These are phyloP conservation scores for Daucus carota DNA, from an alignment of 129 eudicot genomes.

Conservation along the genomic window DNA sequence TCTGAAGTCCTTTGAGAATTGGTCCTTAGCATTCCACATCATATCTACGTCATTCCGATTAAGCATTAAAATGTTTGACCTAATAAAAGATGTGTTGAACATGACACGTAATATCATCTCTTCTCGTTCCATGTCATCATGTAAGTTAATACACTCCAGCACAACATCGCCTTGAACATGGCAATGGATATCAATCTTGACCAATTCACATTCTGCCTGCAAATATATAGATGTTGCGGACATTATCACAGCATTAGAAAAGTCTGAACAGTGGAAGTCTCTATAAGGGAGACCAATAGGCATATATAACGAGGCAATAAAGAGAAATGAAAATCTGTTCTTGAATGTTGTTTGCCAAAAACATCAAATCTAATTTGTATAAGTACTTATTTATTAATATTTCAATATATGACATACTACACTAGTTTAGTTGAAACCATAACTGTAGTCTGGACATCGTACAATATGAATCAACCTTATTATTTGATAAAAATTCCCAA, in stretches of 20 bases:
- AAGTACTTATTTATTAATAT: no score
- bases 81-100: constrained; percentile 90
- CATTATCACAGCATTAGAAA: background rate
- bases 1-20: constrained; percentile 73
- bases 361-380: background rate
- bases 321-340: background rate
- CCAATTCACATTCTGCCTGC: constrained; percentile 80
- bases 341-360: background rate
- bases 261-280: background rate
- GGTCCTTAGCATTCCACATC: constrained; percentile 75
- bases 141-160: constrained; percentile 66
- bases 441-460: background rate
- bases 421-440: background rate
- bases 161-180: constrained; percentile 85
- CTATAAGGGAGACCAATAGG: background rate
- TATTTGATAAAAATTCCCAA: background rate
- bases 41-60: constrained; percentile 83
- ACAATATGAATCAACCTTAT: background rate
- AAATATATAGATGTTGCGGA: constrained; percentile 18
- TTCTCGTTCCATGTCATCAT: constrained; percentile 61
- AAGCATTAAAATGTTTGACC: constrained; percentile 89
- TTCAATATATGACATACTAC: background rate
- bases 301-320: background rate
- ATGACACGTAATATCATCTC: constrained; percentile 74
- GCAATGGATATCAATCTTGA: constrained; percentile 83